A percentile compares a stretch with the other conserved stretches of the same genome.
Conservation (phyloP, 192 early-diverging fungal species). For the Ambispora gerdemannii region DNA sequence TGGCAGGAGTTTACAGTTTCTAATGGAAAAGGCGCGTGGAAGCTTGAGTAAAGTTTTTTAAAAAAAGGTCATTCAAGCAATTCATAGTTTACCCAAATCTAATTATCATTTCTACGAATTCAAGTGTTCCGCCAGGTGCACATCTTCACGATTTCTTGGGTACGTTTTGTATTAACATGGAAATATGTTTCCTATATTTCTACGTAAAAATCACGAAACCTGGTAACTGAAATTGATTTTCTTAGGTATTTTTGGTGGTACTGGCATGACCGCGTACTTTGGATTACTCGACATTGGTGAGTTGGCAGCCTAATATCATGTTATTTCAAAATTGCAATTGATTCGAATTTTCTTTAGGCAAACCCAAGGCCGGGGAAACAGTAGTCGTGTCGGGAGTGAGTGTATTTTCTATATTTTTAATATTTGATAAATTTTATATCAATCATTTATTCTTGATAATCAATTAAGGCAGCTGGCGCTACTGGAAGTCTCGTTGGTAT, state of each 20-base stretch:
- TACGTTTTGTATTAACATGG: neutral
- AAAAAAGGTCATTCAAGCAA: too few species aligned
- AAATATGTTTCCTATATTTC: neutral
- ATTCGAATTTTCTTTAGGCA: slow-evolving; percentile 18
- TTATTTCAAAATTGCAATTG: slow-evolving; percentile 11
- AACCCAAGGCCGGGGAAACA: slow-evolving; percentile 35
- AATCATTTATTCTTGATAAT: too few species aligned
- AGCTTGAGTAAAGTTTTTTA: slow-evolving; percentile 33
- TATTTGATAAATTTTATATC: neutral
- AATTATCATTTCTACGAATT: neutral
- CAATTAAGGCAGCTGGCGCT: slow-evolving; percentile 50
- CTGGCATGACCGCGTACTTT: slow-evolving; percentile 51
- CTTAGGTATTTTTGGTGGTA: slow-evolving; percentile 38
- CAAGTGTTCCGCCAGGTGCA: slow-evolving; percentile 34
- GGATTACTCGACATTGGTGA: slow-evolving; percentile 45
- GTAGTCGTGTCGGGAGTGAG: slow-evolving; percentile 49
- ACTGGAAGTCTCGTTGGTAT: slow-evolving; percentile 42
- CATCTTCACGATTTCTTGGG: slow-evolving; percentile 33
- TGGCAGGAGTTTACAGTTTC: slow-evolving; percentile 52
- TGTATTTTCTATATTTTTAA: neutral
- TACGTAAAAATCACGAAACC: too few species aligned
- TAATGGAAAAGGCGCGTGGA: slow-evolving; percentile 37
- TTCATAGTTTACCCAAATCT: too few species aligned
- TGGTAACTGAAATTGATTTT: neutral
- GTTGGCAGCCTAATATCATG: slow-evolving; percentile 30